phyloP scores from a whole-genome alignment of 2,329 filamentous ascomycete species.

The Ascochyta viciae-villosae region DNA sequence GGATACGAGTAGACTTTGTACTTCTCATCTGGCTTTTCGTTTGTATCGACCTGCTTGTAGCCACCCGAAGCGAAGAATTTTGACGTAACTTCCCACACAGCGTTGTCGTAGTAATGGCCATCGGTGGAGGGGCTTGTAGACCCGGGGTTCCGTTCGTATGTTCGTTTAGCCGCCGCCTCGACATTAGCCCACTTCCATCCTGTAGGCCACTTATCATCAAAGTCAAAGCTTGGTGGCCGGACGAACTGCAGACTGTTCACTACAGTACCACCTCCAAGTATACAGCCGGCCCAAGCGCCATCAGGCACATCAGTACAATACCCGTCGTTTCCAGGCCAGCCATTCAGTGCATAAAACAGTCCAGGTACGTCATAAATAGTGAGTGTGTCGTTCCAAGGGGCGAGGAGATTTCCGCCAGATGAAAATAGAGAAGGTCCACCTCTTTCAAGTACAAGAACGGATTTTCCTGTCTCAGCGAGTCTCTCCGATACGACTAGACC shows the following conservation, averaged over 20 bases:
- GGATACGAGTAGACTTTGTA: slow-evolving; percentile 25
- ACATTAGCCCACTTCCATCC: slow-evolving; percentile 32
- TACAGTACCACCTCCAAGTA: slow-evolving; percentile 49
- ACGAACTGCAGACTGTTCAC: slow-evolving; percentile 34
- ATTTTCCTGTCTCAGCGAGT: slow-evolving; percentile 48
- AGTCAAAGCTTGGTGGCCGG: slow-evolving; percentile 28
- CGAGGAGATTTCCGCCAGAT: slow-evolving; percentile 38
- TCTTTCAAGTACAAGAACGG: slow-evolving; percentile 51
- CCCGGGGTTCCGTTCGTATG: slow-evolving; percentile 35
- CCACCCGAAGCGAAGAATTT: slow-evolving; percentile 25
- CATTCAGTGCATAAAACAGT: slow-evolving; percentile 21
- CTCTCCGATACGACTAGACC: slow-evolving; percentile 49
- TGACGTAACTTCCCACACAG: slow-evolving; percentile 25
- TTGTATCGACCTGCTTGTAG: slow-evolving; percentile 26
- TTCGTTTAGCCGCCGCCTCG: slow-evolving; percentile 20
- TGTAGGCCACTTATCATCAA: slow-evolving; percentile 28
- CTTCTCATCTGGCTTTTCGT: slow-evolving; percentile 30
- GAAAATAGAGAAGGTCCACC: slow-evolving; percentile 46
- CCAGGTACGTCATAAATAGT: slow-evolving; percentile 37
- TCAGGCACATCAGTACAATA: slow-evolving; percentile 49
- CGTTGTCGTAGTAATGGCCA: slow-evolving; percentile 30
- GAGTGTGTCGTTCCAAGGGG: slow-evolving; percentile 33
- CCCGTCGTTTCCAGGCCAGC: slow-evolving; percentile 44
- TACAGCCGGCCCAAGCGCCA: slow-evolving; percentile 41
- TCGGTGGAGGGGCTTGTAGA: slow-evolving; percentile 25